Percentiles rank a stretch among this genome's conserved stretches.
phyloP scores from a whole-genome alignment of 495 filamentous ascomycete species.

The Annulohypoxylon stygium region DNA sequence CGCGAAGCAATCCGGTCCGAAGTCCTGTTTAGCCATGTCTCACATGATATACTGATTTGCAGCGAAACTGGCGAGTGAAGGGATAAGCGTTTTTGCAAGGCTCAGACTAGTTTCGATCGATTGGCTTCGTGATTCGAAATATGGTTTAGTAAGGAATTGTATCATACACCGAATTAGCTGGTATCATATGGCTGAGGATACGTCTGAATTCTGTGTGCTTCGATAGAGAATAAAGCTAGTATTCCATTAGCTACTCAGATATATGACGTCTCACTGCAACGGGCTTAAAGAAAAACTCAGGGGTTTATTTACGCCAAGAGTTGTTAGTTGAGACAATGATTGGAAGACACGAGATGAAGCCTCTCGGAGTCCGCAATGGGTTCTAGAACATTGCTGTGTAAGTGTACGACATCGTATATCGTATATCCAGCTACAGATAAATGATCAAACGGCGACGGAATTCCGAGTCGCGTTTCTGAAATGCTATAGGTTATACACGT shows the following conservation, averaged over 20 bases:
- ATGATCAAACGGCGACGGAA: not conserved
- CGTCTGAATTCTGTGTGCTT: not conserved
- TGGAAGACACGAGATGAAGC: conserved; percentile 19
- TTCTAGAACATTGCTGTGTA: conserved; percentile 22
- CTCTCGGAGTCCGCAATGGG: conserved; percentile 21
- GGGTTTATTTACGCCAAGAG: conserved; percentile 1
- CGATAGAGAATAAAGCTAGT: not conserved
- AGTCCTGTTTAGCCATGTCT: not conserved
- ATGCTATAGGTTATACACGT: not conserved
- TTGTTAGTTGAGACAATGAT: conserved; percentile 2
- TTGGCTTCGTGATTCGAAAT: not conserved
- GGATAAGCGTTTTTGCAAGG: not conserved
- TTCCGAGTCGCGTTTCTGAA: not conserved
- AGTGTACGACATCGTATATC: not conserved
- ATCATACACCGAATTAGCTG: not conserved
- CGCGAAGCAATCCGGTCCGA: not conserved
- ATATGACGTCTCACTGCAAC: not conserved
- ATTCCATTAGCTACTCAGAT: not conserved
- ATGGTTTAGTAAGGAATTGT: not conserved
- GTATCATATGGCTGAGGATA: not conserved
- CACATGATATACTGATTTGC: not conserved
- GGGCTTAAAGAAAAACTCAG: not conserved
- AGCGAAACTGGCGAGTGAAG: not conserved
- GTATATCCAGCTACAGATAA: not conserved
- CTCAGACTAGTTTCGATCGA: not conserved